Evolutionary conservation across 2,329 filamentous ascomycete species (phyloP), one percentile per base, ranked within the genome.

Genomic region (Fusarium xylarioides): DNA sequence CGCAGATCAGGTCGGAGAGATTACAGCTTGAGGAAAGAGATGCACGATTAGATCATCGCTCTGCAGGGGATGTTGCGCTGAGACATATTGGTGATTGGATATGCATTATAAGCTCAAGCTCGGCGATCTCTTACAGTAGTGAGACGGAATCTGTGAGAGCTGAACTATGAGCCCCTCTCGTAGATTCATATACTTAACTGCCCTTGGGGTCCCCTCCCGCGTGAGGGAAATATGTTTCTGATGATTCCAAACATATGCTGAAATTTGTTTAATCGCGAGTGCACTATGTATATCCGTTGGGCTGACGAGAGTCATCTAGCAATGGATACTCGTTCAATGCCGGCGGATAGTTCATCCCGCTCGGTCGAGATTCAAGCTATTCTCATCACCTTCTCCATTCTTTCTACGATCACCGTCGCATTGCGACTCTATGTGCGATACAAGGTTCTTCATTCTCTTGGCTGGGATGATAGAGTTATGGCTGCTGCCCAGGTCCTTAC

Each of bases 401-500:
- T 71, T 8, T 71, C 69, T 15, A 63, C 63, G 0, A 46, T 43
- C 6, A 52, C 49, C 2, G 63, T 71, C 28, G 58, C 21, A 5
- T 35, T 68, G 4, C 57, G 69, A 40, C 49, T 54, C 6, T 71
- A 59, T 7, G 47, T 71, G 34, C 40, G 69, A 60, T 15, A 32
- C 0, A 63, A 30, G 9, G 26, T 71, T 9, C 54, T 71, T 1
- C 54, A 37, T 7, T 68, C 57, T 23, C 67, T 71, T 26, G 68
- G 69, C 1, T 68, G 38, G 12, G 63, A 71, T 19, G 69, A 71
- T 68, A 58, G 63, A 4, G 21, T 63, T 12, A 71, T 68, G 47
- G 57, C 63, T 5, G 11, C 44, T 14, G 63, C 69, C 3, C 68
- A 68, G 19, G 34, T 68, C 7, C 58, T 71, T 5, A 37, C 44